Conservation (phyloP, 75 land plant species). For the Sequoia sempervirens region DNA sequence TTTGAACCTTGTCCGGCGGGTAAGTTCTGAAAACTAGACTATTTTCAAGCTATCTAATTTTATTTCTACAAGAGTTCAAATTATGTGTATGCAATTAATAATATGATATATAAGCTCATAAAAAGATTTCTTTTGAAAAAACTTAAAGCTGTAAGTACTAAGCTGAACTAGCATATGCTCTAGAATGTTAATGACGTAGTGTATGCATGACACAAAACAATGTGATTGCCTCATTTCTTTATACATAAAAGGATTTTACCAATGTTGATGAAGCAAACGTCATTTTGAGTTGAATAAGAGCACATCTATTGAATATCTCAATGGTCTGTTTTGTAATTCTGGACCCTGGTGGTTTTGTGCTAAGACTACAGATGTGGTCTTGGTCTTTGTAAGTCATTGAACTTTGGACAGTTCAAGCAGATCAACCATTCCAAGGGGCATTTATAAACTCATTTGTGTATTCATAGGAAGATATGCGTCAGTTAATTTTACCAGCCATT, state of each 20-base stretch:
- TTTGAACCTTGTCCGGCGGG: constrained; percentile 72
- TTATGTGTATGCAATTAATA: not conserved
- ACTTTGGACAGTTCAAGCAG: not conserved
- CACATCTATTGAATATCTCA: not conserved
- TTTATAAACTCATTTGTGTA: not conserved
- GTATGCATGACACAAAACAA: not conserved
- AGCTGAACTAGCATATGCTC: not conserved
- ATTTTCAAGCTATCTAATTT: not conserved
- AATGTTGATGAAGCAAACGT: not conserved
- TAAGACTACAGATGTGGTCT: not conserved
- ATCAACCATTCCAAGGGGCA: not conserved
- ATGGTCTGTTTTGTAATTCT: not conserved
- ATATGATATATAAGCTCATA: not conserved
- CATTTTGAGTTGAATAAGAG: not conserved
- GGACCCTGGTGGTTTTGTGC: no score
- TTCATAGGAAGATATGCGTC: not conserved
- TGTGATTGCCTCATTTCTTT: not conserved
- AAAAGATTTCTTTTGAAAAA: no score
- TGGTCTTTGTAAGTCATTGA: not conserved
- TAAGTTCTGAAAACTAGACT: constrained; percentile 19
- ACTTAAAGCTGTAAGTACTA: not conserved
- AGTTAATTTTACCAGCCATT: not conserved
- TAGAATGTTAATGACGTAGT: not conserved
- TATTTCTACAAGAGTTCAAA: not conserved
- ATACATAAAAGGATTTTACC: not conserved